Evolutionary conservation across 345 rosid species (phyloP).

Genomic region (Kandelia obovata): DNA sequence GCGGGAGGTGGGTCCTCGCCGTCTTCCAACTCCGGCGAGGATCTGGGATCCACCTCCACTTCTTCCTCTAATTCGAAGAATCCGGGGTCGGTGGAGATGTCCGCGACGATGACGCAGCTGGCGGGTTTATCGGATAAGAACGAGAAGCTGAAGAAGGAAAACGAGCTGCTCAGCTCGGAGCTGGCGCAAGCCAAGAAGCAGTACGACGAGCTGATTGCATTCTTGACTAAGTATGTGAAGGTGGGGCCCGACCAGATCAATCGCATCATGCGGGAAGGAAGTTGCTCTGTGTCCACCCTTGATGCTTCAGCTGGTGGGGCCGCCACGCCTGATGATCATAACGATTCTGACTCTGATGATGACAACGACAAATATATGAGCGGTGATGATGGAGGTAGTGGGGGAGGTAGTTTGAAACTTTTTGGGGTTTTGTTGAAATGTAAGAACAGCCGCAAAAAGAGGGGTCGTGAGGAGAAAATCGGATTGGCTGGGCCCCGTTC

Average conservation of each 20-base stretch:
- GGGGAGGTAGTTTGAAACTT: slow-evolving; percentile 53
- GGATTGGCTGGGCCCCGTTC: slow-evolving; percentile 49
- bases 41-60: slow-evolving; percentile 70
- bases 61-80: slow-evolving; percentile 74
- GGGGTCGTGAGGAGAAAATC: slow-evolving; percentile 58
- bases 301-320: slow-evolving; percentile 20
- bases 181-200: slow-evolving; percentile 76
- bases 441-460: slow-evolving; percentile 39
- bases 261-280: slow-evolving; percentile 52
- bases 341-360: background rate
- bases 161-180: slow-evolving; percentile 62
- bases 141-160: slow-evolving; percentile 74
- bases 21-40: slow-evolving; percentile 70
- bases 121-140: slow-evolving; percentile 74
- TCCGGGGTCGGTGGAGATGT: slow-evolving; percentile 65
- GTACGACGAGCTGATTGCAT: slow-evolving; percentile 64
- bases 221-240: slow-evolving; percentile 54
- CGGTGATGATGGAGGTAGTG: slow-evolving; percentile 7
- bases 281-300: slow-evolving; percentile 9
- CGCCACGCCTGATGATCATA: slow-evolving; percentile 12
- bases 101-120: slow-evolving; percentile 24
- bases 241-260: slow-evolving; percentile 71
- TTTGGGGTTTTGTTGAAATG: slow-evolving; percentile 81
- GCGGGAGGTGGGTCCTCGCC: slow-evolving; percentile 26
- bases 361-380: slow-evolving; percentile 2